A percentile compares a stretch with the other conserved stretches of the same genome.
phyloP scores from a whole-genome alignment of 2,329 filamentous ascomycete species.

The Scytalidium lignicola region DNA sequence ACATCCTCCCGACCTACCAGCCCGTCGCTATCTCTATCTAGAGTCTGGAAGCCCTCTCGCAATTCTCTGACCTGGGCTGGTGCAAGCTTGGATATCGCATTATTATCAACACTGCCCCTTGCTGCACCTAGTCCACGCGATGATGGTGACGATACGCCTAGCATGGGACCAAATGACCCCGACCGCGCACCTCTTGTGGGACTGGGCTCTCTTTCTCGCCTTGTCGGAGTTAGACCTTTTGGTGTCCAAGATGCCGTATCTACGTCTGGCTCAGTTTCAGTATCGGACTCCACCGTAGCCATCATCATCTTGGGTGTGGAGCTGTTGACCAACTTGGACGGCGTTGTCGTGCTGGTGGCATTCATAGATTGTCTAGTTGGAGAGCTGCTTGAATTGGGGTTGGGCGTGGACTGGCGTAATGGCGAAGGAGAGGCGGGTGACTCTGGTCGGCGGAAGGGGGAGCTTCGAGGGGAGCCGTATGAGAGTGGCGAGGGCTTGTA shows the following conservation, averaged over 20 bases:
- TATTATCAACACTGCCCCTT: slow-evolving; percentile 25
- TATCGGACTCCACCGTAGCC: slow-evolving; percentile 28
- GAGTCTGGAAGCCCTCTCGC: slow-evolving; percentile 87
- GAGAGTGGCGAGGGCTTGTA: slow-evolving; percentile 70
- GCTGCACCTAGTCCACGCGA: slow-evolving; percentile 1
- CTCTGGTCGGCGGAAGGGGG: slow-evolving; percentile 58
- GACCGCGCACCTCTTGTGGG: slow-evolving; percentile 22
- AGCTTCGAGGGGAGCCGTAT: slow-evolving; percentile 65
- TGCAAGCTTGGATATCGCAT: slow-evolving; percentile 67
- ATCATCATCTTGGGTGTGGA: slow-evolving; percentile 31
- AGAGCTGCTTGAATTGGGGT: slow-evolving; percentile 44
- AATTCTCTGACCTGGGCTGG: slow-evolving; percentile 80
- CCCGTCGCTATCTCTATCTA: slow-evolving; percentile 86
- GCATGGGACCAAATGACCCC: not conserved
- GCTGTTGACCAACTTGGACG: slow-evolving; percentile 33
- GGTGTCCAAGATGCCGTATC: slow-evolving; percentile 22
- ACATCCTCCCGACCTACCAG: slow-evolving; percentile 78
- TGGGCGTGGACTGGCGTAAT: slow-evolving; percentile 55
- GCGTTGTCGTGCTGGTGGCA: slow-evolving; percentile 32
- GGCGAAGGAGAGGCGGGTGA: slow-evolving; percentile 61
- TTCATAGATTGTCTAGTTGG: slow-evolving; percentile 17
- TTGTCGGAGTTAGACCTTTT: slow-evolving; percentile 26
- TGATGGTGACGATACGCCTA: not conserved
- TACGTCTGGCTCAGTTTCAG: slow-evolving; percentile 11
- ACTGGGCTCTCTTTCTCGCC: slow-evolving; percentile 26